Evolutionary conservation across 164 flowering plant genomes (phyloP).

Genomic region (Stephania japonica): DNA sequence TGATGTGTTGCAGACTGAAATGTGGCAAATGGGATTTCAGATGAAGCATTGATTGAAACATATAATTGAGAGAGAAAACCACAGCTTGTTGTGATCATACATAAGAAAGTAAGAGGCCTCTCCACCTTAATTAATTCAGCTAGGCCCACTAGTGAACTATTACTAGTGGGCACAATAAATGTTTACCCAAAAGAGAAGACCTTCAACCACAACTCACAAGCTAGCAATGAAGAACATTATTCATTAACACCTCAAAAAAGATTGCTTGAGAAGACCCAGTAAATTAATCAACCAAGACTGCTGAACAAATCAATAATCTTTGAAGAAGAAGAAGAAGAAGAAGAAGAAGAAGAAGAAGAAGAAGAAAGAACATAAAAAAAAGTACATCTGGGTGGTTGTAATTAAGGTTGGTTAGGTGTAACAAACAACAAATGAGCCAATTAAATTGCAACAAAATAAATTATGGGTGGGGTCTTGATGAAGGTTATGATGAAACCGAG

Average conservation of each 20-base stretch:
- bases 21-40: slow-evolving; percentile 11
- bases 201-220: slow-evolving; percentile 9
- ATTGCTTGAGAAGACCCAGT: not conserved
- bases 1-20: slow-evolving; percentile 17
- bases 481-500: slow-evolving; percentile 17
- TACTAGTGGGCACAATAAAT: slow-evolving; percentile 25
- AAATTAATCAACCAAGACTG: not conserved
- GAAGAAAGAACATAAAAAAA: too few species aligned
- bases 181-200: not conserved
- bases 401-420: not conserved
- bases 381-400: not conserved
- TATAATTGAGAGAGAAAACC: not conserved
- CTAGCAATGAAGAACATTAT: not conserved
- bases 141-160: slow-evolving; percentile 43
- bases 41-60: not conserved
- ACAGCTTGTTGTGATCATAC: not conserved
- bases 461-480: slow-evolving; percentile 5
- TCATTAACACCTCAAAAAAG: not conserved
- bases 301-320: not conserved
- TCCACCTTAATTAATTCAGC: not conserved
- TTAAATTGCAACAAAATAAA: not conserved
- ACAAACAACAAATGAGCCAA: not conserved
- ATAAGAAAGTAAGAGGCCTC: not conserved
- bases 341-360: not conserved
- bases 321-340: not conserved